These are phyloP conservation scores for Citrus maxima DNA, from an alignment of 345 rosid species.

Conservation along the genomic window DNA sequence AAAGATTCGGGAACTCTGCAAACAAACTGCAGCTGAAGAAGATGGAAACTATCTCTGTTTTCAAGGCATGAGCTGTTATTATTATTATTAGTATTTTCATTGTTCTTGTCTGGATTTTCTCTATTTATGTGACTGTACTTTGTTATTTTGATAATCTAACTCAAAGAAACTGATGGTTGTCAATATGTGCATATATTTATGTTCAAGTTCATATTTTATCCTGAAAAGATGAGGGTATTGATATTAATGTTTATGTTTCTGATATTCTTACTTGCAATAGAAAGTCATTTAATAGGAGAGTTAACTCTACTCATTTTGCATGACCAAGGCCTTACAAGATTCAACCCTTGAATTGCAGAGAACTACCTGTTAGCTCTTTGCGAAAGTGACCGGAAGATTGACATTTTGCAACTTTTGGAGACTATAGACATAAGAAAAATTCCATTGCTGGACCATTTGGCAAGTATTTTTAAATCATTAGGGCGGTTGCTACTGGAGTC, in stretches of 20 bases:
- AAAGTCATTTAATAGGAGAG: not conserved
- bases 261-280: not conserved
- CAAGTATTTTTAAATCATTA: conserved; percentile 51
- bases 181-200: not conserved
- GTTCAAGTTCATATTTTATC: not conserved
- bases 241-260: not conserved
- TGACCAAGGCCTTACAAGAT: not conserved
- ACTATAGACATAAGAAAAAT: conserved; percentile 52
- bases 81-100: not conserved
- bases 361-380: conserved; percentile 71
- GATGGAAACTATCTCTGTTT: conserved; percentile 28
- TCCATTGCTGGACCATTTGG: conserved; percentile 33
- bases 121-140: not conserved
- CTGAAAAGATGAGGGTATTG: not conserved
- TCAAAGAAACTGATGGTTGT: not conserved
- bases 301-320: not conserved
- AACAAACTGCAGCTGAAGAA: conserved; percentile 22
- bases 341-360: conserved; percentile 42
- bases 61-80: conserved; percentile 32
- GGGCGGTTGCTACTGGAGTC: conserved; percentile 63
- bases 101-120: not conserved
- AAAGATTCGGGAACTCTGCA: conserved; percentile 59
- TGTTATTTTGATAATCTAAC: not conserved
- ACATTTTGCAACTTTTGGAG: conserved; percentile 56
- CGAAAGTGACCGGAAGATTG: conserved; percentile 49